These are phyloP conservation scores for Lachancea cidri DNA, from an alignment of 805 yeast genomes.

Conservation along the genomic window DNA sequence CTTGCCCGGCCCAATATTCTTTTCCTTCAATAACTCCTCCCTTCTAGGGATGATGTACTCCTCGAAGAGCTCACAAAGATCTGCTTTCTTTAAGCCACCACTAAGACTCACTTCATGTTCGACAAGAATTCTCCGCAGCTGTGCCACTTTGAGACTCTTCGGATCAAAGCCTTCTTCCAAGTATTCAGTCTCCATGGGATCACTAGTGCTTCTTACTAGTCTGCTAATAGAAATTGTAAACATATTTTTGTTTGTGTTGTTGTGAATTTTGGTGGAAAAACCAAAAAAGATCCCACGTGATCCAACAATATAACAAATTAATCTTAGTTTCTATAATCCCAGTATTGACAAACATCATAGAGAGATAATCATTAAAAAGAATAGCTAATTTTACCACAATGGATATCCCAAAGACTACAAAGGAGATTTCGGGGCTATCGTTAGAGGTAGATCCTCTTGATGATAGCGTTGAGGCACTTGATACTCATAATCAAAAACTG, in stretches of 20 bases:
- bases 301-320: too few species aligned
- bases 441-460: slow-evolving; percentile 27
- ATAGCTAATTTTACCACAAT: too few species aligned
- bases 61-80: slow-evolving; percentile 57
- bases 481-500: neutral
- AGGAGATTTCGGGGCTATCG: slow-evolving; percentile 18
- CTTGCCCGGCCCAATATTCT: slow-evolving; percentile 31
- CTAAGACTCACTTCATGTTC: slow-evolving; percentile 58
- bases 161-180: slow-evolving; percentile 58
- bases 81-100: slow-evolving; percentile 61
- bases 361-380: too few species aligned
- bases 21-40: slow-evolving; percentile 33
- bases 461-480: slow-evolving; percentile 13
- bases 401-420: slow-evolving; percentile 9
- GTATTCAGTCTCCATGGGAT: slow-evolving; percentile 16
- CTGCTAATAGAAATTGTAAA: neutral
- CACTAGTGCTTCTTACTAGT: neutral
- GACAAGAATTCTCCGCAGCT: slow-evolving; percentile 59
- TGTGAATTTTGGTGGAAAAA: neutral
- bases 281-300: neutral
- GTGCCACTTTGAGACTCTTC: slow-evolving; percentile 55
- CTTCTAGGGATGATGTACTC: slow-evolving; percentile 47
- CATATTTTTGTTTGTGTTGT: neutral
- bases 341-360: too few species aligned
- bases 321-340: neutral